Evolutionary conservation across 371 early-diverging fungal genomes (phyloP).

Genomic region (Blakeslea trispora): DNA sequence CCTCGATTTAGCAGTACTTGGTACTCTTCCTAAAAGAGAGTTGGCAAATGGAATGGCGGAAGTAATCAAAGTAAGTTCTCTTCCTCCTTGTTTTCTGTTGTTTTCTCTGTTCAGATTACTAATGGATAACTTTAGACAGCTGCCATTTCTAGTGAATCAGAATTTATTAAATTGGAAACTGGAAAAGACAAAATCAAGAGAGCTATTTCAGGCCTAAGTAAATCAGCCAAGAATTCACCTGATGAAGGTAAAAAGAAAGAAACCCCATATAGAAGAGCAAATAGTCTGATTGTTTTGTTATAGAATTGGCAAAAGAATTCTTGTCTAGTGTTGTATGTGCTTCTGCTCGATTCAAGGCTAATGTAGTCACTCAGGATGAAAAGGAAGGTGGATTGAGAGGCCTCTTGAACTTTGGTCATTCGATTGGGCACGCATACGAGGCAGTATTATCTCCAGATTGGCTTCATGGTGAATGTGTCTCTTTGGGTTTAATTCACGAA

Average conservation of each 20-base stretch:
- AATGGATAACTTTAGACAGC: too few species aligned
- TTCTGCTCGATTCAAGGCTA: slow-evolving; percentile 86
- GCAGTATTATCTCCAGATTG: slow-evolving; percentile 83
- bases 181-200: slow-evolving; percentile 65
- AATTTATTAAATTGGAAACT: slow-evolving; percentile 82
- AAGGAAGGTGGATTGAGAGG: slow-evolving; percentile 90
- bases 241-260: not conserved
- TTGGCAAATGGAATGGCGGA: slow-evolving; percentile 96
- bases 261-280: not conserved
- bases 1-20: slow-evolving; percentile 79
- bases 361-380: slow-evolving; percentile 92
- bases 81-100: not conserved
- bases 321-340: slow-evolving; percentile 79
- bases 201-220: slow-evolving; percentile 40
- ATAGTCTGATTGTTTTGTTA: not conserved
- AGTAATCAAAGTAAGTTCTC: slow-evolving; percentile 79
- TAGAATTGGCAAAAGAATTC: slow-evolving; percentile 4
- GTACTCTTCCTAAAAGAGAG: slow-evolving; percentile 86
- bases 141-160: slow-evolving; percentile 81
- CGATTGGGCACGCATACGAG: slow-evolving; percentile 94
- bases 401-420: slow-evolving; percentile 94
- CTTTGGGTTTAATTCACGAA: slow-evolving; percentile 90
- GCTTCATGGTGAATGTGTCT: slow-evolving; percentile 95
- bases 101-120: too few species aligned
- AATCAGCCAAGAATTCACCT: slow-evolving; percentile 14